phyloP scores from a whole-genome alignment of 2,329 filamentous ascomycete species.

The Arthroderma uncinatum region DNA sequence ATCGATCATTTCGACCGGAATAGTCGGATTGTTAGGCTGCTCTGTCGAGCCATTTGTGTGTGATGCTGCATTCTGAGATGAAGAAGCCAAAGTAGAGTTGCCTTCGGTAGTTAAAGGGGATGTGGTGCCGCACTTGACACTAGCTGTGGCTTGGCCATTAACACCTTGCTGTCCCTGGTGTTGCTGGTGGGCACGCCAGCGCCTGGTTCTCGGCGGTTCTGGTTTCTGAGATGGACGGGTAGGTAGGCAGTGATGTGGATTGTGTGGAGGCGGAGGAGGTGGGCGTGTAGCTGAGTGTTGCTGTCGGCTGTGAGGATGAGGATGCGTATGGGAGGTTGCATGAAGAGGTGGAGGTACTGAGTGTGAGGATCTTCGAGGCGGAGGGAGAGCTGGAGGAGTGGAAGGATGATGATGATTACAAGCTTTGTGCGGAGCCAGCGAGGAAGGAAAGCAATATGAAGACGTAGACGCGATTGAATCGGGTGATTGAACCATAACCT shows the following conservation, averaged over 20 bases:
- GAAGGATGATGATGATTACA: conserved; percentile 4
- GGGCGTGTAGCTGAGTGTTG: conserved; percentile 6
- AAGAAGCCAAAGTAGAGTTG: background rate
- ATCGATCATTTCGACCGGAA: background rate
- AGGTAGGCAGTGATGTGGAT: conserved; percentile 7
- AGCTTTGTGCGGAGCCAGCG: background rate
- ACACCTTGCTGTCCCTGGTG: conserved; percentile 9
- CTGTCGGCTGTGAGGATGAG: conserved; percentile 9
- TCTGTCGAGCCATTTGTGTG: background rate
- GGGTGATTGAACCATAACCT: conserved; percentile 1
- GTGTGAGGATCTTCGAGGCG: conserved; percentile 30
- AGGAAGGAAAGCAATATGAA: background rate
- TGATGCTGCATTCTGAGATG: background rate
- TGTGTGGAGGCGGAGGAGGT: conserved; percentile 9
- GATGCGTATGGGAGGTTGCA: conserved; percentile 12
- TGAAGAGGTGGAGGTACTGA: conserved; percentile 17
- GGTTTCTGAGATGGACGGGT: conserved; percentile 22
- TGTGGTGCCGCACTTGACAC: background rate
- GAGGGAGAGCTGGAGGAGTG: conserved; percentile 31
- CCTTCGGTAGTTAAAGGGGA: background rate
- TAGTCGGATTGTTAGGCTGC: background rate
- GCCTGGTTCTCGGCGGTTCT: conserved; percentile 34
- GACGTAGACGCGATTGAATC: background rate
- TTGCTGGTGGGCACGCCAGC: conserved; percentile 27
- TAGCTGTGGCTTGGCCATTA: background rate